A percentile compares a stretch with the other conserved stretches of the same genome.
Conservation (phyloP, 768 basidiomycete species). For the Macrolepiota fuliginosa region DNA sequence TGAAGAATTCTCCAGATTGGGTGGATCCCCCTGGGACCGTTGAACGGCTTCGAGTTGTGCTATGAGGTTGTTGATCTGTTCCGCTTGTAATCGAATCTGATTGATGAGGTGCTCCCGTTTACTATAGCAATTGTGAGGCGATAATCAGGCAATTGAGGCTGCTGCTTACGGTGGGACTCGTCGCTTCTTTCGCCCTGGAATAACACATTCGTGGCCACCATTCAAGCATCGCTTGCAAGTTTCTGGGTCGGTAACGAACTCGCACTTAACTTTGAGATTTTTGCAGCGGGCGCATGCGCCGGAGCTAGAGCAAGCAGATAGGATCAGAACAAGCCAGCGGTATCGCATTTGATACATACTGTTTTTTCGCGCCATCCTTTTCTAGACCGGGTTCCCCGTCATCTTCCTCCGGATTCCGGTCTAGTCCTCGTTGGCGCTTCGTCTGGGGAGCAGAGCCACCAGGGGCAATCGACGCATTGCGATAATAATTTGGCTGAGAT, state of each 20-base stretch:
- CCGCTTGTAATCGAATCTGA: conserved; percentile 72
- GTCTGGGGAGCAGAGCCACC: conserved; percentile 21
- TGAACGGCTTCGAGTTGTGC: conserved; percentile 50
- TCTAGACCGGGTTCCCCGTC: conserved; percentile 30
- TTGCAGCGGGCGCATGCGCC: conserved; percentile 78
- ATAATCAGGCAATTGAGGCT: neutral
- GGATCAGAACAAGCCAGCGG: conserved; percentile 12
- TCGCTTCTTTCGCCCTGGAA: conserved; percentile 83
- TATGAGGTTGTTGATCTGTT: conserved; percentile 72
- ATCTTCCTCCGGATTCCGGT: conserved; percentile 33
- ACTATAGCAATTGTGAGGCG: conserved; percentile 32
- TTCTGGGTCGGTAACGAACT: conserved; percentile 69
- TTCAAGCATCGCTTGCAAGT: conserved; percentile 74
- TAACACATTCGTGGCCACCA: conserved; percentile 71
- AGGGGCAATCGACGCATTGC: conserved; percentile 13
- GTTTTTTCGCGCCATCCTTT: conserved; percentile 39
- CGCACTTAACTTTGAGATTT: conserved; percentile 67
- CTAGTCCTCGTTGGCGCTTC: conserved; percentile 35
- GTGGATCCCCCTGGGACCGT: conserved; percentile 16
- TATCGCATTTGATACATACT: conserved; percentile 29
- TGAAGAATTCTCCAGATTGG: conserved; percentile 25
- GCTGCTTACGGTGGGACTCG: conserved; percentile 69
- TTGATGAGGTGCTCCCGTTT: conserved; percentile 80
- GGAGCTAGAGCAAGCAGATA: conserved; percentile 24
- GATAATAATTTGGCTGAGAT: conserved; percentile 22